Conservation (phyloP, 139 green algal genomes). For the Coelastrella sp. region DNA sequence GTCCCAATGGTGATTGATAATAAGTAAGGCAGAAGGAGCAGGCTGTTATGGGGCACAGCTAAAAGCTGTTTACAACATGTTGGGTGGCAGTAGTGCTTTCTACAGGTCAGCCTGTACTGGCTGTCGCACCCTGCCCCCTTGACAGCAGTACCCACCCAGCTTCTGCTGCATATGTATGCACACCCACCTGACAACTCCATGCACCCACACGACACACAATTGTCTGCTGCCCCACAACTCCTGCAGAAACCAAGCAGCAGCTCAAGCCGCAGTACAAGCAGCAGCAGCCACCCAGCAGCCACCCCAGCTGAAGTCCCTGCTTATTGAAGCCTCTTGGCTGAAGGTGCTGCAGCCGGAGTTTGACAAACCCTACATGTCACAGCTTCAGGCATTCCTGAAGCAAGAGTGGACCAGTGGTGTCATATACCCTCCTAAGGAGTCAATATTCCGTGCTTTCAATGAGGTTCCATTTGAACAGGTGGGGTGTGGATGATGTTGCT, state of each 20-base stretch:
- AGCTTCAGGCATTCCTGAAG: constrained; percentile 75
- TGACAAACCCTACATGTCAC: constrained; percentile 61
- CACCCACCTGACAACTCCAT: too few relatives aligned
- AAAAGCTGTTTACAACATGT: too few relatives aligned
- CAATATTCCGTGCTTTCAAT: constrained; percentile 88
- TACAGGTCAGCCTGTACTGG: too few relatives aligned
- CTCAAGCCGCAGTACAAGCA: constrained; percentile 2
- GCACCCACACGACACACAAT: too few relatives aligned
- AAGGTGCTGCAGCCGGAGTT: constrained; percentile 64
- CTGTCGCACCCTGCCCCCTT: too few relatives aligned
- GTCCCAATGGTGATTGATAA: too few relatives aligned
- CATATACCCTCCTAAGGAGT: constrained; percentile 82
- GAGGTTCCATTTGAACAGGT: constrained; percentile 68
- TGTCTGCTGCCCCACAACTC: not conserved
- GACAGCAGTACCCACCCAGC: too few relatives aligned
- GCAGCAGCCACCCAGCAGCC: not conserved
- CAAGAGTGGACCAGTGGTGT: constrained; percentile 70
- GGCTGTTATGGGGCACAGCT: too few relatives aligned
- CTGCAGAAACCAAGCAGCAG: constrained; percentile 39
- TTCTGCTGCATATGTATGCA: too few relatives aligned
- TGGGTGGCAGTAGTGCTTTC: too few relatives aligned
- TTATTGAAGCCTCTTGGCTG: constrained; percentile 74
- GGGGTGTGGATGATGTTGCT: constrained; percentile 45
- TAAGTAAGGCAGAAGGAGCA: too few relatives aligned
- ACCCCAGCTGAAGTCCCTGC: constrained; percentile 62